Evolutionary conservation across 805 yeast genomes (phyloP), one percentile per base, ranked within the genome.

Genomic region (Saccharomycopsis sp.): DNA sequence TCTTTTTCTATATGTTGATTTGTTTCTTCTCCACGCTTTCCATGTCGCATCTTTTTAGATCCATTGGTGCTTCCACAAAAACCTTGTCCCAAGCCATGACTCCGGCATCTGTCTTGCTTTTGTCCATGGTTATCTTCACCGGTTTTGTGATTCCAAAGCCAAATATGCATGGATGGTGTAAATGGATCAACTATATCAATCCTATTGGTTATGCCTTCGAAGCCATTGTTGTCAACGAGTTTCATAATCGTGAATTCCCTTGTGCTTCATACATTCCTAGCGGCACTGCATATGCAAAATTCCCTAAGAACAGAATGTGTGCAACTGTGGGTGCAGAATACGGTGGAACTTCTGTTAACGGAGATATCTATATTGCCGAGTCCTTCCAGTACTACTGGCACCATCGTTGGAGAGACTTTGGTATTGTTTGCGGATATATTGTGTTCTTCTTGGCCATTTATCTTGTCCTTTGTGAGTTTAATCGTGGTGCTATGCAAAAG

Each of bases 331-430:
- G 87, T 58, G 71, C 89, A 20, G 68, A 67, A 2, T 73, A 84
- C 0, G 91, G 92, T 56, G 63, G 67, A 20, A 63, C 64, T 19
- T 62, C 62, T 55, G 86, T 86, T 42, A 66, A 65, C 52, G 93
- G 93, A 64, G 75, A 77, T 54, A 72, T 63, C 14, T 86, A 78
- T 67, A 60, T 85, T 23, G 61, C 63, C 2, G 57, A 65, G 12
- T 70, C 84, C 2, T 85, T 73, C 67, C 65, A 69, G 7, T 84
- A 82, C 68, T 59, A 67, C 51, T 68, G 70, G 56, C 52, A 68
- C 5, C 84, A 84, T 68, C 73, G 76, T 67, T 85, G 89, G 89
- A 77, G 88, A 72, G 79, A 84, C 64, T 76, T 73, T 61, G 89
- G 92, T 68, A 85, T 88, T 63, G 69, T 76, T 47, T 54, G 84